Evolutionary conservation across 2,329 filamentous ascomycete species (phyloP), one percentile per base, ranked within the genome.

Genomic region (Aspergillus fumigatus): DNA sequence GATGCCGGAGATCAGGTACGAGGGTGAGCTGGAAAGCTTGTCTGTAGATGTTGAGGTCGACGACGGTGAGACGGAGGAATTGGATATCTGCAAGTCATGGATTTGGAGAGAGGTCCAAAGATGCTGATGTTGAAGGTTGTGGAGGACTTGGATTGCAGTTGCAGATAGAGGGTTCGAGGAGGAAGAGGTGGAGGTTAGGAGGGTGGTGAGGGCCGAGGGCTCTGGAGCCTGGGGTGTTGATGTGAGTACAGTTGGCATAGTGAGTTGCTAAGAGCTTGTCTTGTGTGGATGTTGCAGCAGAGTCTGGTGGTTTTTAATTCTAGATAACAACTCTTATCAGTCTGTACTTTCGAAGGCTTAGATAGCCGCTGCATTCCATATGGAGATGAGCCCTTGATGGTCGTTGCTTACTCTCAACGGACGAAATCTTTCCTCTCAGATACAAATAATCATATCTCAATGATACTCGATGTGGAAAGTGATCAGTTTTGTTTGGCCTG

Each of bases 41-140:
- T 47, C 45, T 25, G 59, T 51, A 25, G 57, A 35, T 55, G 29
- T 7, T 51, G 32, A 17, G 8, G 49, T 25, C 14, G 32, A 48
- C 50, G 45, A 48, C 19, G 48, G 53, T 54, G 49, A 51, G 58
- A 40, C 49, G 17, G 60, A 32, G 53, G 63, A 53, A 17, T 25
- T 47, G 11, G 43, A 23, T 14, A 4, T 7, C 17, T 61, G 56
- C 35, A 75, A 68, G 10, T 75, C 75, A 69, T 85, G 81, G 51
- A 83, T 71, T 54, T 74, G 73, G n/a, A 87, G 73, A 32, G 77
- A 75, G 38, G 81, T 80, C 84, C 84, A 88, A 40, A 78, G 72
- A 69, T 88, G 84, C 67, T 87, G 83, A 71, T 85, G 76, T 67
- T 82, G 79, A 62, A 88, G 82, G 70, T 87, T 87, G 73, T 88